Percentiles rank a stretch among this genome's conserved stretches.
phyloP scores from a whole-genome alignment of 2,329 filamentous ascomycete genomes.

The Exophiala calicioides region DNA sequence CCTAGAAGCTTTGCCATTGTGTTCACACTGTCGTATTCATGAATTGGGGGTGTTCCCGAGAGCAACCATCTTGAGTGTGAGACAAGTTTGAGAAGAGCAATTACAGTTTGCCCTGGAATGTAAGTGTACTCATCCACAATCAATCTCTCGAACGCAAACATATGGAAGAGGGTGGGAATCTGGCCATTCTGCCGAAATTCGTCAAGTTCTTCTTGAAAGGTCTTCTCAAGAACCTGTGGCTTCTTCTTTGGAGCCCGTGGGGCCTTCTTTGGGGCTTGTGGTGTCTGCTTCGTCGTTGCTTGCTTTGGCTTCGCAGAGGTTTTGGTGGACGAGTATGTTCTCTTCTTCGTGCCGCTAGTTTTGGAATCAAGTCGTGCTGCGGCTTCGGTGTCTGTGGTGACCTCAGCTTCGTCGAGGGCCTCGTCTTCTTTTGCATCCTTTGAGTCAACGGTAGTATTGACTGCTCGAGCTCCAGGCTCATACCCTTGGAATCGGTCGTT shows the following conservation, averaged over 20 bases:
- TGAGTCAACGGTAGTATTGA: too few relatives aligned
- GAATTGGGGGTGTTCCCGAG: constrained; percentile 62
- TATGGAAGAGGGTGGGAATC: constrained; percentile 52
- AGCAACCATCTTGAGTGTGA: constrained; percentile 61
- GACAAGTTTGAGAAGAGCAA: constrained; percentile 48
- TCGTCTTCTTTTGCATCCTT: too few relatives aligned
- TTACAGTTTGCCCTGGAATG: constrained; percentile 45
- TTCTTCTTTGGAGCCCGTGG: background rate
- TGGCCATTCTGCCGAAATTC: constrained; percentile 34
- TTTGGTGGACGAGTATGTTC: too few relatives aligned
- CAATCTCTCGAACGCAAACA: constrained; percentile 62
- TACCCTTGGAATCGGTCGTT: constrained; percentile 18
- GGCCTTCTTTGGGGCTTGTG: too few relatives aligned
- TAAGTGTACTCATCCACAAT: constrained; percentile 68
- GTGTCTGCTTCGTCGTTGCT: background rate
- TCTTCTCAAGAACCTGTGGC: background rate
- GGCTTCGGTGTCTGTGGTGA: too few relatives aligned
- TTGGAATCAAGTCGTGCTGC: too few relatives aligned
- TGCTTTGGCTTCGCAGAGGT: too few relatives aligned
- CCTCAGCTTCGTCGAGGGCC: too few relatives aligned
- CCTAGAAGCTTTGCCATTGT: constrained; percentile 59
- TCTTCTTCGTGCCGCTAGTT: too few relatives aligned
- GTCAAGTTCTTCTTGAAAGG: constrained; percentile 3
- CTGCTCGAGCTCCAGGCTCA: too few relatives aligned
- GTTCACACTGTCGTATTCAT: constrained; percentile 61